Conservation (phyloP, 2,329 filamentous ascomycete species). For the Colletotrichum orchidophilum region DNA sequence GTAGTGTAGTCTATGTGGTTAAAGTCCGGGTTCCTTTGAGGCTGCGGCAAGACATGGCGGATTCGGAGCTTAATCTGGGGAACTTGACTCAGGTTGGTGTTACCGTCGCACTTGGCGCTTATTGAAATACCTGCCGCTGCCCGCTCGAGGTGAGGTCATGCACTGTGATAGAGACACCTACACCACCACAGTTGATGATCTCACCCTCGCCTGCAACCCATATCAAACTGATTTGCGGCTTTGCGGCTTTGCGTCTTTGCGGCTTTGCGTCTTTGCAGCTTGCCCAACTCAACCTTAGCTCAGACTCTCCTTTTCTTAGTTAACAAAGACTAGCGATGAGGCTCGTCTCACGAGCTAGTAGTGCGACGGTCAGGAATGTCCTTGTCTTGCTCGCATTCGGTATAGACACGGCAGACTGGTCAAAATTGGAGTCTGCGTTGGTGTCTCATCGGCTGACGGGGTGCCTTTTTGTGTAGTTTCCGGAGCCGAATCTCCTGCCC, state of each 20-base stretch:
- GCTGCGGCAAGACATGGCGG: neutral
- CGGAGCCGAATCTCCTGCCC: neutral
- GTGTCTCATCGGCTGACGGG: too few species aligned
- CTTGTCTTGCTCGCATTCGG: neutral
- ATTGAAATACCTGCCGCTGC: neutral
- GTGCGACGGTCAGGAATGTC: neutral
- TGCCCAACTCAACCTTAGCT: neutral
- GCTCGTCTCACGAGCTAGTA: conserved; percentile 3
- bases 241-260: too few species aligned
- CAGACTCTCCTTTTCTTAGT: neutral
- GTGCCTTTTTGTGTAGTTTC: neutral
- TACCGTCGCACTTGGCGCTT: conserved; percentile 1
- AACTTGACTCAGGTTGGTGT: neutral
- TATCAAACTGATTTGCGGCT: too few species aligned
- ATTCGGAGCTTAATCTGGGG: neutral
- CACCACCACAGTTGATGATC: neutral
- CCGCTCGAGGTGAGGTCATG: neutral
- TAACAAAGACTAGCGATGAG: neutral
- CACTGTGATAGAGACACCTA: neutral
- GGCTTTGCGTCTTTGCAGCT: too few species aligned
- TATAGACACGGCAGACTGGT: neutral
- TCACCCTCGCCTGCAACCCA: neutral
- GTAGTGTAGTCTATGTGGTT: too few species aligned
- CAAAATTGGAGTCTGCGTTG: neutral
- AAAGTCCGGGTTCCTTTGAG: neutral